Percentiles rank a stretch among this genome's conserved stretches.
phyloP scores from a whole-genome alignment of 192 early-diverging fungal species.

The Spizellomyces punctatus region DNA sequence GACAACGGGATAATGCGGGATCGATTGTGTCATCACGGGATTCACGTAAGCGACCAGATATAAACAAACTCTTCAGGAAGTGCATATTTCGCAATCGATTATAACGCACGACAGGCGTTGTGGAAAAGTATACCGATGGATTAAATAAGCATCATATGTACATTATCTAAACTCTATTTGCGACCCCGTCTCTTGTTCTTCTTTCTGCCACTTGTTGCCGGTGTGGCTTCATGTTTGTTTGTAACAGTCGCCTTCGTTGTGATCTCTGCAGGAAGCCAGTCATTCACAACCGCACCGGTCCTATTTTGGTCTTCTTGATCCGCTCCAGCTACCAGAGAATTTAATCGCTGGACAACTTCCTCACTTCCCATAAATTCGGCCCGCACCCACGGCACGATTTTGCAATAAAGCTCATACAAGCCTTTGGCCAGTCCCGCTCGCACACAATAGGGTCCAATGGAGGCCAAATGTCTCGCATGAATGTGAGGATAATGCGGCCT shows the following conservation, averaged over 20 bases:
- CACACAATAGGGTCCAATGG: slow-evolving; percentile 11
- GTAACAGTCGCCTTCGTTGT: not conserved
- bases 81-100: too few relatives aligned
- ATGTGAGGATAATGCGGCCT: slow-evolving; percentile 20
- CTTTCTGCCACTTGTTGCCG: too few relatives aligned
- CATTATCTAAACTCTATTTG: too few relatives aligned
- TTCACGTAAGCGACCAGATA: too few relatives aligned
- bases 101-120: too few relatives aligned
- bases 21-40: too few relatives aligned
- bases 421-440: not conserved
- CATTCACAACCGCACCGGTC: not conserved
- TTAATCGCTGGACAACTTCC: not conserved
- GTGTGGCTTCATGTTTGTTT: too few relatives aligned
- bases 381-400: not conserved
- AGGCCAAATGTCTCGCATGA: slow-evolving; percentile 14
- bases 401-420: not conserved
- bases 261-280: slow-evolving; percentile 5
- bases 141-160: too few relatives aligned
- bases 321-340: not conserved
- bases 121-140: too few relatives aligned
- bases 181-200: too few relatives aligned
- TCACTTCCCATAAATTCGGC: not conserved
- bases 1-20: too few relatives aligned
- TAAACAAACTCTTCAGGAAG: too few relatives aligned
- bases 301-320: not conserved